A percentile compares a stretch with the other conserved stretches of the same genome.
Evolutionary conservation across 2,329 filamentous ascomycete genomes (phyloP).

Genomic region (Verticillium zaregamsianum): DNA sequence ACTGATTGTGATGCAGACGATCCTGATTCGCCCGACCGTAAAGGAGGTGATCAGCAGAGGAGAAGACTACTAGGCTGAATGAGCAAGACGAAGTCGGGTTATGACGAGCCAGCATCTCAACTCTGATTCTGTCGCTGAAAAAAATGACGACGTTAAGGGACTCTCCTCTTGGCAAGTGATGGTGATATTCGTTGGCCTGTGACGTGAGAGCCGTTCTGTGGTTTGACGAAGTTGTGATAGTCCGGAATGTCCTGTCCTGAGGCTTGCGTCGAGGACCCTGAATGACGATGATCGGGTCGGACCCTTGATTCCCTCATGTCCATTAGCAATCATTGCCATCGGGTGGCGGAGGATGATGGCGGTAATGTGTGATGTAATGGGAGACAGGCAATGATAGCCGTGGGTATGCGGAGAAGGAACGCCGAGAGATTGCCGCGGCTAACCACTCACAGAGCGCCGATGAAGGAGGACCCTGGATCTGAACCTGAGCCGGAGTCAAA

Average conservation of each 20-base stretch:
- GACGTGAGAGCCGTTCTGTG: background rate
- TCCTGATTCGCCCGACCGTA: constrained; percentile 71
- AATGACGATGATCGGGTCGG: background rate
- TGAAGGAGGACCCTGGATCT: background rate
- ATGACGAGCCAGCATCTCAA: background rate
- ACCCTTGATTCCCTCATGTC: background rate
- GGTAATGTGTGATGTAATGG: background rate
- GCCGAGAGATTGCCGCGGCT: background rate
- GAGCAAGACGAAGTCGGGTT: background rate
- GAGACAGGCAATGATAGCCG: background rate
- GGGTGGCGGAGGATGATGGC: background rate
- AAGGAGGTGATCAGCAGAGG: constrained; percentile 87
- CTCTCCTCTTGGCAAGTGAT: background rate
- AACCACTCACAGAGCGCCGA: background rate
- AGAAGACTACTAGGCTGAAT: constrained; percentile 65
- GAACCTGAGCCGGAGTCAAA: background rate
- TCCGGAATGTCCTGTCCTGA: background rate
- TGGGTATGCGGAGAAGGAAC: background rate
- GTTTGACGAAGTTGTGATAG: background rate
- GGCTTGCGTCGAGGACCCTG: background rate
- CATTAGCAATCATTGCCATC: background rate
- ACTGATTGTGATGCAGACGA: constrained; percentile 49
- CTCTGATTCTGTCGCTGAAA: background rate
- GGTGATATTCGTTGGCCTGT: background rate
- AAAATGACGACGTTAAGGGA: background rate